Evolutionary conservation across 2,329 filamentous ascomycete species (phyloP), one percentile per base, ranked within the genome.

Genomic region (Coccinonectria pachysandricola): DNA sequence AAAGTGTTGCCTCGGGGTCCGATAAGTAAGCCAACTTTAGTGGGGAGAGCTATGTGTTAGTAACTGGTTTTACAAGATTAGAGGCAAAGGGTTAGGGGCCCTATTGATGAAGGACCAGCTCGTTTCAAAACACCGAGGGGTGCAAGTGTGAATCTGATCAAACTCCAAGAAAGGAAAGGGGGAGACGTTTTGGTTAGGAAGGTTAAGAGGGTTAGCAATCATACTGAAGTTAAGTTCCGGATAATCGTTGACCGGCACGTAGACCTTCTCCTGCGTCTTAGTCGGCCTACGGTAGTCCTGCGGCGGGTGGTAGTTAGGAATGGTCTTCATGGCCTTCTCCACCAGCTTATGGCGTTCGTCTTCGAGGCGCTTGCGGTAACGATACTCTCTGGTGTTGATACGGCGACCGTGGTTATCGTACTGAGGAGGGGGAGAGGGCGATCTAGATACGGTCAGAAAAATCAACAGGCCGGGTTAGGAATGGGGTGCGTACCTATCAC

Each of bases 191-290:
- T 43, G 45, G 63, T 56, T 65, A 60, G 64, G 81, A 79, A 81
- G 76, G 67, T 76, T 82, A 79, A 78, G 42, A 86, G 85, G 86
- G 85, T 94, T 94, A 94, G 87, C 79, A 87, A 91, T 88, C 88
- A 88, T 95, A 98, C 91, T 98, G 85, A 98, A 98, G 80, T 98
- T 98, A 79, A 98, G 96, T 64, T 98, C 91, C 71, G 91, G 91
- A 61, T 98, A 98, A 64, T 98, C 91, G 75, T 98, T 98, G 68
- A 98, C 91, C 58, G 91, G 91, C 60, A 98, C 91, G 59, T 98
- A 98, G 81, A 98, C 92, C 72, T 98, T 98, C 72, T 98, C 91
- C 65, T 98, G 91, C 56, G 91, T 98, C 81, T 98, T 98, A 58
- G 88, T 96, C 37, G 91, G 91, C 50, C 91, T 84, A 59, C 91